Evolutionary conservation across 805 yeast species (phyloP).

Genomic region (Starmerella geochares): DNA sequence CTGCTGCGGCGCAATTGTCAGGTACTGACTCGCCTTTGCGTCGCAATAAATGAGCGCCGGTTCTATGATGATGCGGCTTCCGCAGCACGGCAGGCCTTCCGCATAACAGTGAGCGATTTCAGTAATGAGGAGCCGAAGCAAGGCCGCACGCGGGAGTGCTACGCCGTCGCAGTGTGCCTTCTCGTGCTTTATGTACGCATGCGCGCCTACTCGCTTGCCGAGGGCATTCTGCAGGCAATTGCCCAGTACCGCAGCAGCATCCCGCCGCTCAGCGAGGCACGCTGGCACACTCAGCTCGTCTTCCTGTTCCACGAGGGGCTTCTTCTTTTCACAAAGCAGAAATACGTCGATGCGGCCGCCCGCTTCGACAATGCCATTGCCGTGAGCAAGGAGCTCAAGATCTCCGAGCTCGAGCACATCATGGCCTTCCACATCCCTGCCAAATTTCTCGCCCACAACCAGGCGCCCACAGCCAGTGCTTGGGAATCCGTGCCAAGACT

Average conservation of each 20-base stretch:
- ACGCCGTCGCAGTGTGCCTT: constrained; percentile 15
- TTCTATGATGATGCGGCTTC: constrained; percentile 13
- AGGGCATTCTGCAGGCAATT: constrained; percentile 22
- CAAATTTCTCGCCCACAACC: constrained; percentile 7
- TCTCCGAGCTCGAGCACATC: constrained; percentile 14
- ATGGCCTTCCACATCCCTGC: constrained; percentile 22
- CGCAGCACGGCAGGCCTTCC: constrained; percentile 16
- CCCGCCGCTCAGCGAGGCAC: constrained; percentile 17
- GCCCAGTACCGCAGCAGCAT: constrained; percentile 10
- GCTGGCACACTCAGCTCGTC: constrained; percentile 14
- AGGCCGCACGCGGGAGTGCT: constrained; percentile 21
- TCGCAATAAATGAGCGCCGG: not conserved
- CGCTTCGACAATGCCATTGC: constrained; percentile 11
- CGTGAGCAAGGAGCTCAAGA: constrained; percentile 1
- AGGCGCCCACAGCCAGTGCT: constrained; percentile 13
- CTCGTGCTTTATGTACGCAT: constrained; percentile 23
- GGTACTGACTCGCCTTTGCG: not conserved
- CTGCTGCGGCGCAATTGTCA: constrained; percentile 7
- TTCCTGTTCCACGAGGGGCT: constrained; percentile 22
- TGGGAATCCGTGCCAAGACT: constrained; percentile 21
- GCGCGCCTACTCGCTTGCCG: constrained; percentile 23
- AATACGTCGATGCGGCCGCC: constrained; percentile 14
- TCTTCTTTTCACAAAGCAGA: constrained; percentile 19
- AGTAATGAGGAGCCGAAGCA: constrained; percentile 13
- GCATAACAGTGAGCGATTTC: constrained; percentile 18